Evolutionary conservation across 768 basidiomycete species (phyloP).

Genomic region (Cystobasidium tubakii): DNA sequence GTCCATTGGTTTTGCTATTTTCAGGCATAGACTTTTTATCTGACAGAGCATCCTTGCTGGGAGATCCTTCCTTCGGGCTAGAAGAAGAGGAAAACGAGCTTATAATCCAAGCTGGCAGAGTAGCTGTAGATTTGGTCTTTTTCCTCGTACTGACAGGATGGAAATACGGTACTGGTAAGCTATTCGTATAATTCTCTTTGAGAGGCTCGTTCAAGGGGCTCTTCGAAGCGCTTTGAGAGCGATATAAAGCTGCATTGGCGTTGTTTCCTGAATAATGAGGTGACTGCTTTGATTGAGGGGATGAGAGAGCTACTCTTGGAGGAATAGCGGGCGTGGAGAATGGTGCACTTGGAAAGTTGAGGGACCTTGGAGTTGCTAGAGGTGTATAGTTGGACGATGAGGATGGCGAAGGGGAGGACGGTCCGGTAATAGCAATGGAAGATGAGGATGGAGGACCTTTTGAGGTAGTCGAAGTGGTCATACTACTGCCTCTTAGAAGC

Average conservation of each 20-base stretch:
- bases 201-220: not conserved
- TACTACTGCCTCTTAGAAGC: too few species aligned
- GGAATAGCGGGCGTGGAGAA: slow-evolving; percentile 10
- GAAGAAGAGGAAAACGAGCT: not conserved
- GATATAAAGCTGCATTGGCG: too few species aligned
- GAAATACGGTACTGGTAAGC: not conserved
- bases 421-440: too few species aligned
- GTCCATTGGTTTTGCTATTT: not conserved
- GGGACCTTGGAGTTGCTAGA: not conserved
- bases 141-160: not conserved
- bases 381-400: not conserved
- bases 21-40: not conserved
- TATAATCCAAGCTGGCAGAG: not conserved
- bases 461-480: too few species aligned
- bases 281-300: not conserved
- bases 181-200: not conserved
- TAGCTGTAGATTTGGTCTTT: slow-evolving; percentile 14
- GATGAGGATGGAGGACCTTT: too few species aligned
- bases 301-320: not conserved
- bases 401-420: not conserved
- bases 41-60: not conserved
- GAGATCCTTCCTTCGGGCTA: not conserved
- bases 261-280: not conserved
- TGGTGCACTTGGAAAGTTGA: not conserved
- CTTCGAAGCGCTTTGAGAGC: not conserved